phyloP scores from a whole-genome alignment of 306 rosid genomes.

The Amphicarpaea edgeworthii region DNA sequence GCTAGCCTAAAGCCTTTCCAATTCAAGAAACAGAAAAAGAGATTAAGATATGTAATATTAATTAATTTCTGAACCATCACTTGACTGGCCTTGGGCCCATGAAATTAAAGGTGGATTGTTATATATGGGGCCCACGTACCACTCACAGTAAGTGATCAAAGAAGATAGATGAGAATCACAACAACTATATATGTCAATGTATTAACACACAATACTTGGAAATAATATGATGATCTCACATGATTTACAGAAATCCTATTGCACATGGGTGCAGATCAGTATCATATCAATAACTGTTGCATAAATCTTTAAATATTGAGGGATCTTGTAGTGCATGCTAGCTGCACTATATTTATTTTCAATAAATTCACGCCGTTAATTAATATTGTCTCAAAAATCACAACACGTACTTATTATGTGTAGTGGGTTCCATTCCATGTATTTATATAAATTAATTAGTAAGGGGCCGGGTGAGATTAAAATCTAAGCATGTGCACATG shows the following conservation, averaged over 20 bases:
- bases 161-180: slow-evolving; percentile 45
- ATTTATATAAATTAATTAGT: not conserved
- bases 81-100: slow-evolving; percentile 35
- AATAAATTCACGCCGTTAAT: not conserved
- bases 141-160: slow-evolving; percentile 26
- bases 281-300: slow-evolving; percentile 29
- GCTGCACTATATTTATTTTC: slow-evolving; percentile 5
- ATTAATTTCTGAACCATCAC: slow-evolving; percentile 37
- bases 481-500: slow-evolving; percentile 6
- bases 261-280: slow-evolving; percentile 49
- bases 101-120: slow-evolving; percentile 25
- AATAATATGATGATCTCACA: slow-evolving; percentile 43
- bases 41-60: not conserved
- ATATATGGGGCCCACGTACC: slow-evolving; percentile 43
- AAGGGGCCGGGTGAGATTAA: not conserved
- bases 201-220: slow-evolving; percentile 21
- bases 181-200: slow-evolving; percentile 2
- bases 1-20: not conserved
- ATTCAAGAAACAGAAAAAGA: not conserved
- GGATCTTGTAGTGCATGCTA: slow-evolving; percentile 19
- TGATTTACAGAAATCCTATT: slow-evolving; percentile 39
- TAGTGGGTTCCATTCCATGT: not conserved
- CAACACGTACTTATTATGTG: not conserved
- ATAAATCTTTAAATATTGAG: slow-evolving; percentile 30
- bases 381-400: slow-evolving; percentile 32